These are phyloP conservation scores for Chiua sp. DNA, from an alignment of 1,284 basidiomycete species.

Conservation along the genomic window DNA sequence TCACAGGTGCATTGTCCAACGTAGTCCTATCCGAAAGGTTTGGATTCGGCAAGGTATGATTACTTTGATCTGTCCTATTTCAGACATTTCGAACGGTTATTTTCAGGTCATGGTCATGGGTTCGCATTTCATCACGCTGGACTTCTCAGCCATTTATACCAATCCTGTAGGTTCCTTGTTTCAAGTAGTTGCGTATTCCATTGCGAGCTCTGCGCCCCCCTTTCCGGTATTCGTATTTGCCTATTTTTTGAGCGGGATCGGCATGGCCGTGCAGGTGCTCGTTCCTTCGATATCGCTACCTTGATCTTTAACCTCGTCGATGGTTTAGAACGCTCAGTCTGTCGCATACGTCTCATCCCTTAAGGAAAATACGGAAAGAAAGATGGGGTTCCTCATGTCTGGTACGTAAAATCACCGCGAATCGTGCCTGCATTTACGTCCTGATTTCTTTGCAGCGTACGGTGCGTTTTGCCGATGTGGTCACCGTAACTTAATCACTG, in stretches of 20 bases:
- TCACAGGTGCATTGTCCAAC: conserved; percentile 31
- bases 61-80: background rate
- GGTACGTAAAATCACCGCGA: conserved; percentile 11
- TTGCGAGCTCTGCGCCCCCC: conserved; percentile 61
- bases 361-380: conserved; percentile 27
- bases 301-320: background rate
- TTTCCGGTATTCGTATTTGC: conserved; percentile 65
- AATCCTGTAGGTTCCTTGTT: conserved; percentile 34
- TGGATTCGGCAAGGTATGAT: conserved; percentile 37
- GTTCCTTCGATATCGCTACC: background rate
- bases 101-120: conserved; percentile 32
- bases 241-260: conserved; percentile 64
- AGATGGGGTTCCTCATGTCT: conserved; percentile 33
- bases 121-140: conserved; percentile 8
- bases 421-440: background rate
- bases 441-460: conserved; percentile 27
- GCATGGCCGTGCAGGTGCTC: conserved; percentile 45
- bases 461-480: conserved; percentile 1
- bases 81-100: background rate
- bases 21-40: conserved; percentile 23
- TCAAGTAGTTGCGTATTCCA: conserved; percentile 50
- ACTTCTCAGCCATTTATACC: background rate
- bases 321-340: conserved; percentile 32
- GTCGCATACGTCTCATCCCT: conserved; percentile 30
- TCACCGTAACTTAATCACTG: background rate